Base-by-base conservation (phyloP, 768 basidiomycete species). In the Trametes meyenii region DNA sequence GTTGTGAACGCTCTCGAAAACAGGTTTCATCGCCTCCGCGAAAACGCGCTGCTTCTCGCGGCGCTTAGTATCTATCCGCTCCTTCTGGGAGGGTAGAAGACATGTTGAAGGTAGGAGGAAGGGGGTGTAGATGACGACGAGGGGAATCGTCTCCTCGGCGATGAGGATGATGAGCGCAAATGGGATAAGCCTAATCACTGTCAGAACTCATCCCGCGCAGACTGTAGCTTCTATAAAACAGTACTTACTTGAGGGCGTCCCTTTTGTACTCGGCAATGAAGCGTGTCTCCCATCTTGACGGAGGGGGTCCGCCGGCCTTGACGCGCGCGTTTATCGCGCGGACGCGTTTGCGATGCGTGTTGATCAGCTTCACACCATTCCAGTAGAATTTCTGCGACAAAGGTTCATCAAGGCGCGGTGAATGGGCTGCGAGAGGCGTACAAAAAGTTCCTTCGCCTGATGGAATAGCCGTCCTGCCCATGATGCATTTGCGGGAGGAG, bases 101-200 rank as follows among this genome's bases (percentile, higher is more conserved):
- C 92, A 94, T 0, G 93, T 94, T 2, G 92, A 94, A 0, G 93
- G 93, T 26, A 95, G 84, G 77, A 92, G 81, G 70, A 83, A 84
- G 1, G 93, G 93, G n/a, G 84, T 86, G 69, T 91, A 94, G 62
- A 95, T 83, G 26, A 91, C 91, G 63, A 94, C 83, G 63, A 95
- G 80, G 14, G 93, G 93, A 57, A 95, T 83, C 36, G 89, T 71
- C 73, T 95, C 93, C 72, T 95, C 93, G 0, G 92, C 77, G 14
- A 94, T 71, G 26, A 91, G 71, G 29, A 92, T 81, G 60, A 93
- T 84, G 66, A 90, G 66, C 10, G 92, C 70, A 75, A 94, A 95
- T 0, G 93, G 93, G 3, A 93, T 76, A 40, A 94, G 81, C 76
- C 91, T 90, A 48, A 33, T 12, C 24, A n/a, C 19, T 19, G 51